phyloP scores from a whole-genome alignment of 129 eudicot genomes.

The Kitagawia praeruptora region DNA sequence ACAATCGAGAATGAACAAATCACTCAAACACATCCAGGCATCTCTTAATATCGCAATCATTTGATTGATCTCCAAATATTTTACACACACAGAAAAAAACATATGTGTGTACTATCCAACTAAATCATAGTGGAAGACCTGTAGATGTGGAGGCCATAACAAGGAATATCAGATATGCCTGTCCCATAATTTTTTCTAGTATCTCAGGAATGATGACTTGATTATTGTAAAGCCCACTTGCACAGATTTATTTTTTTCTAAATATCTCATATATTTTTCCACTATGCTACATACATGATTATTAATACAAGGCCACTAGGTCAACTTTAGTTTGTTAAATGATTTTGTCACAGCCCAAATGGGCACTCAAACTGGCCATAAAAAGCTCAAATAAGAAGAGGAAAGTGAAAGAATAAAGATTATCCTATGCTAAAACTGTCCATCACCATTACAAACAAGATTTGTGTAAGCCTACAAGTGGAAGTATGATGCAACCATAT shows the following conservation, averaged over 20 bases:
- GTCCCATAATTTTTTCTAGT: neutral
- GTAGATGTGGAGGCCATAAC: neutral
- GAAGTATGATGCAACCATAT: conserved; percentile 26
- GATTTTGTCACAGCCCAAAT: conserved; percentile 14
- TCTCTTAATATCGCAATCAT: neutral
- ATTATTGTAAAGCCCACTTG: conserved; percentile 17
- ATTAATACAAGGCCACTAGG: conserved; percentile 17
- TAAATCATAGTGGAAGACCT: conserved; percentile 1
- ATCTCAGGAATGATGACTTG: conserved; percentile 5
- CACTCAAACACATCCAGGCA: neutral
- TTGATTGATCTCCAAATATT: neutral
- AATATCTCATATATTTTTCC: neutral
- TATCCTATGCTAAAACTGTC: conserved; percentile 16
- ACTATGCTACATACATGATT: conserved; percentile 3
- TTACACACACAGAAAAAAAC: neutral
- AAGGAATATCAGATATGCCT: neutral
- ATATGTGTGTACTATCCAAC: neutral
- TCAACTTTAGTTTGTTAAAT: conserved; percentile 24
- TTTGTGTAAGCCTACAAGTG: conserved; percentile 18
- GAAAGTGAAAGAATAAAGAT: neutral
- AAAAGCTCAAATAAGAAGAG: conserved; percentile 12
- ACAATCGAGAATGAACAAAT: neutral
- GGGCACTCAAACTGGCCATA: conserved; percentile 13
- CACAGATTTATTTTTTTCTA: conserved; percentile 3
- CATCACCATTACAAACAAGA: conserved; percentile 5